Evolutionary conservation across 1,139 yeast genomes (phyloP).

Genomic region (Kurtzmaniella natalensis): DNA sequence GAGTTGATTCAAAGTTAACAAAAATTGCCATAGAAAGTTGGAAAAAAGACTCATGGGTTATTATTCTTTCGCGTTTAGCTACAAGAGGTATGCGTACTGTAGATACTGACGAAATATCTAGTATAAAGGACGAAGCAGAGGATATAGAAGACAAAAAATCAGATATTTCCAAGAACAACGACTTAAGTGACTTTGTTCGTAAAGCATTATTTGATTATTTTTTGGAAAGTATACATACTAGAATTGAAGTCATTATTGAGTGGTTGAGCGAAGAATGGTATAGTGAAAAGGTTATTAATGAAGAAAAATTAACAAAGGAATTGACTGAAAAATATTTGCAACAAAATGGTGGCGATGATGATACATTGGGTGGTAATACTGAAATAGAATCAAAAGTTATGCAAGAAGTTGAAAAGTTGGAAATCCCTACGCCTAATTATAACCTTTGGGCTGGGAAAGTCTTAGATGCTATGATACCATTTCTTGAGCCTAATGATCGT

Average conservation of each 20-base stretch:
- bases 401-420: slow-evolving; percentile 10
- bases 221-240: slow-evolving; percentile 64
- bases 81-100: slow-evolving; percentile 64
- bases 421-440: slow-evolving; percentile 45
- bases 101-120: slow-evolving; percentile 14
- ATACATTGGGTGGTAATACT: too few relatives aligned
- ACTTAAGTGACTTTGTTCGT: slow-evolving; percentile 59
- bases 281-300: slow-evolving; percentile 51
- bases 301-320: slow-evolving; percentile 17
- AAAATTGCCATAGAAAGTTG: slow-evolving; percentile 58
- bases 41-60: slow-evolving; percentile 74
- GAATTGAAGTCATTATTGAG: slow-evolving; percentile 76
- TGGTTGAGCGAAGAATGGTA: slow-evolving; percentile 99
- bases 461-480: slow-evolving; percentile 78
- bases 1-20: slow-evolving; percentile 35
- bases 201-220: slow-evolving; percentile 70
- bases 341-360: slow-evolving; percentile 12
- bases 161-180: slow-evolving; percentile 19
- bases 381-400: slow-evolving; percentile 9
- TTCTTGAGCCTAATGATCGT: slow-evolving; percentile 74
- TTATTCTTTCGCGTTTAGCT: slow-evolving; percentile 70
- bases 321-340: slow-evolving; percentile 12
- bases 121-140: slow-evolving; percentile 14
- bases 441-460: slow-evolving; percentile 66
- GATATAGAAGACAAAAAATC: slow-evolving; percentile 15